These are phyloP conservation scores for Ambrosia hybrid DNA, from an alignment of 140 eudicot genomes.

Conservation along the genomic window DNA sequence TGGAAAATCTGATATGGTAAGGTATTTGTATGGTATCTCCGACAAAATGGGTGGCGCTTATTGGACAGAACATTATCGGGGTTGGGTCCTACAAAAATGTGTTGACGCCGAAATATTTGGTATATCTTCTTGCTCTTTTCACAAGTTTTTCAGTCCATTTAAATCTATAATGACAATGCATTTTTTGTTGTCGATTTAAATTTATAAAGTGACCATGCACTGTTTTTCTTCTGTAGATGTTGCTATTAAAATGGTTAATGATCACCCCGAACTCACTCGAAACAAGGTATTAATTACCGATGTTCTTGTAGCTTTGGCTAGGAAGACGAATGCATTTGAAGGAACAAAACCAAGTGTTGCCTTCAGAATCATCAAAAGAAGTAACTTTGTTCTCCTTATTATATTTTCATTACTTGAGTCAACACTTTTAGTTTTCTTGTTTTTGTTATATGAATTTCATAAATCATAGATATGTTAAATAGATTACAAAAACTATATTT, in stretches of 20 bases:
- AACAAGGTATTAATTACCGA: constrained; percentile 23
- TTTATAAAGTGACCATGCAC: too few species aligned
- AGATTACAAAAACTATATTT: too few species aligned
- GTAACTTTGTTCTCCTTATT: constrained; percentile 23
- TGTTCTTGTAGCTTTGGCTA: constrained; percentile 30
- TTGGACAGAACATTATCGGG: constrained; percentile 27
- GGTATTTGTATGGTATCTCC: not conserved
- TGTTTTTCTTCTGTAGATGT: constrained; percentile 17
- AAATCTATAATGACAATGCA: too few species aligned
- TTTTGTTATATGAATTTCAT: too few species aligned
- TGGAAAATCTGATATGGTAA: constrained; percentile 42
- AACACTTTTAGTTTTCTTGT: too few species aligned
- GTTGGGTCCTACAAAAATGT: constrained; percentile 13
- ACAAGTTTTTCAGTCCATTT: too few species aligned
- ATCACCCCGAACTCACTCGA: constrained; percentile 15
- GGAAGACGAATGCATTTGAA: constrained; percentile 18
- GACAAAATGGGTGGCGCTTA: constrained; percentile 2
- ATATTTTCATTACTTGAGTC: constrained; percentile 1
- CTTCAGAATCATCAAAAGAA: constrained; percentile 20
- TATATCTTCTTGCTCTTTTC: not conserved
- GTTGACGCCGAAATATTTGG: constrained; percentile 28
- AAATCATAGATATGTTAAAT: too few species aligned
- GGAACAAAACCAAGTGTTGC: constrained; percentile 15
- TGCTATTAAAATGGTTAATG: constrained; percentile 24
- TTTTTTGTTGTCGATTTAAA: too few species aligned